Percentiles rank a stretch among this genome's conserved stretches.
phyloP scores from a whole-genome alignment of 257 asterid species.

The Solanum sitiens region DNA sequence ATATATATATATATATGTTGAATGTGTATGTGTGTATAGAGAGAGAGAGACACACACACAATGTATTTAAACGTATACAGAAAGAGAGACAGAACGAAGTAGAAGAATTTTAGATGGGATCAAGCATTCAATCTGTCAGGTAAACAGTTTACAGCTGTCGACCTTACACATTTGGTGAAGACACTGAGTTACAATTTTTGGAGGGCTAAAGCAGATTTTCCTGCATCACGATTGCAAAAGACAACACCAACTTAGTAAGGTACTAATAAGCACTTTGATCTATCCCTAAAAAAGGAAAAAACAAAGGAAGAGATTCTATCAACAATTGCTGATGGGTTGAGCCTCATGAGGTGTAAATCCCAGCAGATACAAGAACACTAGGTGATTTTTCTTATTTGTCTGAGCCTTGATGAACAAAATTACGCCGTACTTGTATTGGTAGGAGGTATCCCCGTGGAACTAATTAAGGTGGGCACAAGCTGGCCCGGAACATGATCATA shows the following conservation, averaged over 20 bases:
- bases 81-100: background rate
- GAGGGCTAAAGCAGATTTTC: background rate
- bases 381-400: background rate
- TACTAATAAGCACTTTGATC: background rate
- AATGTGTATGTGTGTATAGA: background rate
- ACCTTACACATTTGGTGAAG: background rate
- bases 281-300: background rate
- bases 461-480: background rate
- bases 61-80: background rate
- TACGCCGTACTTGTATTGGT: background rate
- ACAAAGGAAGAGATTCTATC: background rate
- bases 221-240: background rate
- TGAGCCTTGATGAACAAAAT: background rate
- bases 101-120: background rate
- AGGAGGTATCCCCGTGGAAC: background rate
- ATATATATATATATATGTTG: background rate
- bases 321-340: background rate
- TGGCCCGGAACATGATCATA: background rate
- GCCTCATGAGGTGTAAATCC: background rate
- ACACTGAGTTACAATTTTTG: background rate
- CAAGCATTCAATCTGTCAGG: background rate
- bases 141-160: background rate
- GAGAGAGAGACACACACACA: background rate
- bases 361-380: background rate
- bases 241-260: background rate